Evolutionary conservation across 2,329 filamentous ascomycete species (phyloP).

Genomic region (Exophiala mesophila): DNA sequence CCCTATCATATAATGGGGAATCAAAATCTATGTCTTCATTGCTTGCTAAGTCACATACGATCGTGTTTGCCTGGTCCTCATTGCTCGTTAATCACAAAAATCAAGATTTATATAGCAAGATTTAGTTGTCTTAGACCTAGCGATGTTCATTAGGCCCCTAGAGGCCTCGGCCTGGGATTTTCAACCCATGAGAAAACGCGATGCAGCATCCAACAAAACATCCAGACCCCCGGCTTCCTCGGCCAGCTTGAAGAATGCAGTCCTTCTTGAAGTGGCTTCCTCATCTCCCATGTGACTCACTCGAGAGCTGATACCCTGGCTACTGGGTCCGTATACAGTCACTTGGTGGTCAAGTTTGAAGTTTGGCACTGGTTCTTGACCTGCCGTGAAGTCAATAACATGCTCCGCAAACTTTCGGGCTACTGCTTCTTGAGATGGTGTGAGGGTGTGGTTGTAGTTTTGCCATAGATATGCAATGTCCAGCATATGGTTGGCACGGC

Average conservation of each 20-base stretch:
- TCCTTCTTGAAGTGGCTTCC: background rate
- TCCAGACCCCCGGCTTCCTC: conserved; percentile 1
- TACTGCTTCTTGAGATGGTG: conserved; percentile 26
- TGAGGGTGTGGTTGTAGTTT: conserved; percentile 40
- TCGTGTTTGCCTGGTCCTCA: too few species aligned
- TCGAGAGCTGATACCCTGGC: background rate
- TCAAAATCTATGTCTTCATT: too few species aligned
- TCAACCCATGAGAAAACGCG: conserved; percentile 1
- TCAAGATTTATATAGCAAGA: too few species aligned
- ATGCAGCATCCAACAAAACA: conserved; percentile 3
- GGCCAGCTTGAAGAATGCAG: background rate
- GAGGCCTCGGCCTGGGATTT: too few species aligned
- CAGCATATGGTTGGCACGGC: conserved; percentile 38
- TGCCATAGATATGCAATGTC: conserved; percentile 43
- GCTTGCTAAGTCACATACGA: too few species aligned
- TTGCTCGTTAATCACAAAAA: too few species aligned
- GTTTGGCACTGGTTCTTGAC: background rate
- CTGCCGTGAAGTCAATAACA: background rate
- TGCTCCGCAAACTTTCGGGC: conserved; percentile 1
- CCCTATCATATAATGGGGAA: too few species aligned
- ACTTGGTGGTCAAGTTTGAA: background rate
- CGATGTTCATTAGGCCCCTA: too few species aligned
- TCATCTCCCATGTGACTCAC: background rate
- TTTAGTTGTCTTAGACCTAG: too few species aligned
- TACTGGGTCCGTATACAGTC: conserved; percentile 3